phyloP scores from a whole-genome alignment of 805 yeast genomes.

The Candida gorgasii region DNA sequence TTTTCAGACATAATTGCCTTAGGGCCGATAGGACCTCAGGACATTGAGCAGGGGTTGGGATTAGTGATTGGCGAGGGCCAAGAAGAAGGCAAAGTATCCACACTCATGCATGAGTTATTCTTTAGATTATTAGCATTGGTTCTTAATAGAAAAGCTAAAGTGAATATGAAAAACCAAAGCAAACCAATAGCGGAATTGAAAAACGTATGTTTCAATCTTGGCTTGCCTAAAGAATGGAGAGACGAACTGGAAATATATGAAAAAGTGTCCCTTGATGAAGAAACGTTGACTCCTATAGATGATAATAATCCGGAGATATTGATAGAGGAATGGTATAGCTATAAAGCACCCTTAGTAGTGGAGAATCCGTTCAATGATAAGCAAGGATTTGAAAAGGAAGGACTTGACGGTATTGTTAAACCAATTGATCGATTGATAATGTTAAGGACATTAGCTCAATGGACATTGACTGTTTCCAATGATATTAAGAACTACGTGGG shows the following conservation, averaged over 20 bases:
- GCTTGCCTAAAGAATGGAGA: conserved; percentile 44
- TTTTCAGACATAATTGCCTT: conserved; percentile 26
- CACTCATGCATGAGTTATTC: conserved; percentile 34
- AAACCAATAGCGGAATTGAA: conserved; percentile 38
- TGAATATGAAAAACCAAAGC: conserved; percentile 22
- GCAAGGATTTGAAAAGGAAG: conserved; percentile 30
- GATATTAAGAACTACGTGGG: conserved; percentile 26
- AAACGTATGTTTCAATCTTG: conserved; percentile 24
- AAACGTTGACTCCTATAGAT: conserved; percentile 8
- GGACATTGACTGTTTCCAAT: conserved; percentile 38
- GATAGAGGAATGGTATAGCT: conserved; percentile 11
- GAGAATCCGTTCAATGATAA: conserved; percentile 22
- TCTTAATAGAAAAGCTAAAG: conserved; percentile 36
- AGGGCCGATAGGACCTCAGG: conserved; percentile 33
- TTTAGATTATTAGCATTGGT: conserved; percentile 32
- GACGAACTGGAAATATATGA: conserved; percentile 16
- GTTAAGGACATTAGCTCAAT: conserved; percentile 35
- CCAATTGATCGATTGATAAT: conserved; percentile 37
- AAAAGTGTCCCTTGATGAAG: conserved; percentile 8
- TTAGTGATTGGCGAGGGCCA: conserved; percentile 14
- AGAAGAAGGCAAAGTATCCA: conserved; percentile 21
- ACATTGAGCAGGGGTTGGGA: conserved; percentile 37
- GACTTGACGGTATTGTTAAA: conserved; percentile 31
- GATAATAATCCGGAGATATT: conserved; percentile 13
- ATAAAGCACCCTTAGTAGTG: conserved; percentile 8